Percentiles rank a stretch among this genome's conserved stretches.
Evolutionary conservation across 768 basidiomycete species (phyloP).

Genomic region (Phylloporus sp.): DNA sequence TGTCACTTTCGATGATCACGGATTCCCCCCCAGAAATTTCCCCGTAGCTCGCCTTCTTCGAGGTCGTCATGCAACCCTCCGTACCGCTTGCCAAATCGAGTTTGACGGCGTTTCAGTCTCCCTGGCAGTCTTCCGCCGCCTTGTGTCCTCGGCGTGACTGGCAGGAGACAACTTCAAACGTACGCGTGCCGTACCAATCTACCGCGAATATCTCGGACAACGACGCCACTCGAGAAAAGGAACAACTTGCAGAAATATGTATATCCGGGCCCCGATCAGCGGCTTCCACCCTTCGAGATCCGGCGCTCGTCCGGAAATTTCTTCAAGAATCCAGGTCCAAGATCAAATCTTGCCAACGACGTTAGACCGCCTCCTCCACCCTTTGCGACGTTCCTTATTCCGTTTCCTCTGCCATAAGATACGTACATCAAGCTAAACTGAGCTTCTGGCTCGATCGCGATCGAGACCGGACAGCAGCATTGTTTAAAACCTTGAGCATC

Average conservation of each 20-base stretch:
- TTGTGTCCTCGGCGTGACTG: constrained; percentile 13
- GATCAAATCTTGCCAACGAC: constrained; percentile 6
- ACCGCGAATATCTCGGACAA: constrained; percentile 19
- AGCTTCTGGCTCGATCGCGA: constrained; percentile 17
- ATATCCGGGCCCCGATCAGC: constrained; percentile 20
- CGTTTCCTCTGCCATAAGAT: too few species aligned
- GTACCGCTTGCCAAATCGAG: too few species aligned
- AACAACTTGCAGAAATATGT: neutral
- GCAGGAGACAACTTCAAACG: too few species aligned
- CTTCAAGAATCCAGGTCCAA: constrained; percentile 15
- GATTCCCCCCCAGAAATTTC: too few species aligned
- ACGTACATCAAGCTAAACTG: constrained; percentile 3
- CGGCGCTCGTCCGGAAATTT: constrained; percentile 12
- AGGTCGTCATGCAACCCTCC: too few species aligned
- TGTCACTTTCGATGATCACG: too few species aligned
- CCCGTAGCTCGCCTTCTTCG: too few species aligned
- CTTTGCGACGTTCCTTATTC: neutral
- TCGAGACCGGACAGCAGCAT: constrained; percentile 4
- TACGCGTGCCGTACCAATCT: constrained; percentile 11
- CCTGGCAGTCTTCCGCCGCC: too few species aligned
- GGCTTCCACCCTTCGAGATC: constrained; percentile 19
- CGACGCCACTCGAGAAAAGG: constrained; percentile 9
- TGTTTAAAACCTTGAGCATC: neutral
- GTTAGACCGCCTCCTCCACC: neutral
- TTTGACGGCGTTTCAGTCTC: too few species aligned